Conservation (phyloP, 2,329 filamentous ascomycete genomes). For the Diaporthe citriasiana region DNA sequence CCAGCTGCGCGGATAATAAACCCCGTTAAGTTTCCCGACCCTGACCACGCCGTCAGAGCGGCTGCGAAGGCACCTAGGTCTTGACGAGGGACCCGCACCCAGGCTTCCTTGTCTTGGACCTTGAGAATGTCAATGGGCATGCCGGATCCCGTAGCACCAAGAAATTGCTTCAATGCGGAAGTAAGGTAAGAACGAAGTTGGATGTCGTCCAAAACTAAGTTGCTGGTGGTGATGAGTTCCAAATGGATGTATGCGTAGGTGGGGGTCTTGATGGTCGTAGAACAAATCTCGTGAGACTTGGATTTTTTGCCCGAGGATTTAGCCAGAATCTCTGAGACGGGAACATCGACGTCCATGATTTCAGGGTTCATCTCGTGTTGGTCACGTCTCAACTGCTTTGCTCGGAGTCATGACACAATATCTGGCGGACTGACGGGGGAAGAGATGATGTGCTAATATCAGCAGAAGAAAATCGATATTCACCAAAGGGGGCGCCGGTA, state of each 20-base stretch:
- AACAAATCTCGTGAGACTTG: slow-evolving; percentile 64
- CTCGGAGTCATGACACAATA: neutral
- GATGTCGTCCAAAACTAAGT: slow-evolving; percentile 67
- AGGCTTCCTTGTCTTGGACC: slow-evolving; percentile 67
- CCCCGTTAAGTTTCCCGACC: slow-evolving; percentile 62
- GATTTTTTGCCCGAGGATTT: slow-evolving; percentile 48
- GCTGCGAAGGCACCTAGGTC: slow-evolving; percentile 74
- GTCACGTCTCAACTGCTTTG: neutral
- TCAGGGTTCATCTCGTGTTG: slow-evolving; percentile 15
- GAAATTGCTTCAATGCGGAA: slow-evolving; percentile 75
- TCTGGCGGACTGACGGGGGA: neutral
- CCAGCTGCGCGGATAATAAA: slow-evolving; percentile 71
- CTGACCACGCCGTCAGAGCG: slow-evolving; percentile 76
- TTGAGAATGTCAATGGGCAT: slow-evolving; percentile 80
- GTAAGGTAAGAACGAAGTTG: slow-evolving; percentile 75
- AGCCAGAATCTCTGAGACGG: neutral
- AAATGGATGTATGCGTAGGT: slow-evolving; percentile 71
- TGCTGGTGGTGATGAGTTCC: slow-evolving; percentile 55
- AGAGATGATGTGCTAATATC: neutral
- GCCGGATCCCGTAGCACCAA: slow-evolving; percentile 76
- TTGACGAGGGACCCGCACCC: slow-evolving; percentile 74
- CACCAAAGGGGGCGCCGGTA: slow-evolving; percentile 14
- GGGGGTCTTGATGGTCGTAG: slow-evolving; percentile 65
- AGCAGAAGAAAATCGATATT: neutral
- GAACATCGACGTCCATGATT: slow-evolving; percentile 47